These are phyloP conservation scores for Pseudonectria foliicola DNA, from an alignment of 2,329 filamentous ascomycete genomes.

Conservation along the genomic window DNA sequence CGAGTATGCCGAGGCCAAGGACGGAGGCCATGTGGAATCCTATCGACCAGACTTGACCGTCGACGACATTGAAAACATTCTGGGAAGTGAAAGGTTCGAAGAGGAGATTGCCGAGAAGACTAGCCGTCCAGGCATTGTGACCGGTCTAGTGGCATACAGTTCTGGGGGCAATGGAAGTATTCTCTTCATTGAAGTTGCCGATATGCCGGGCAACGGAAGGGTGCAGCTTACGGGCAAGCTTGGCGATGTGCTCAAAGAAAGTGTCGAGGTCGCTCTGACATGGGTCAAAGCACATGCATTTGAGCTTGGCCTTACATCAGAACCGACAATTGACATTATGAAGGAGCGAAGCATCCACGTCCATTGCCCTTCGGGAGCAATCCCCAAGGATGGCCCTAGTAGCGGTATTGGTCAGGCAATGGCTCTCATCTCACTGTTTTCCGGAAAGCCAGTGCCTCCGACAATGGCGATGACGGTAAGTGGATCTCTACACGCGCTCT, in stretches of 20 bases:
- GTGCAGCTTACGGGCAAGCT: constrained; percentile 96
- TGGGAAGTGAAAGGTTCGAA: constrained; percentile 89
- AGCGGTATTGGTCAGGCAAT: constrained; percentile 93
- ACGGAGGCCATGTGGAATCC: constrained; percentile 56
- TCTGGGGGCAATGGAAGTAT: constrained; percentile 91
- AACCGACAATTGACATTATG: constrained; percentile 88
- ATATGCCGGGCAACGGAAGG: constrained; percentile 88
- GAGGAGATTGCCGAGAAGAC: constrained; percentile 90
- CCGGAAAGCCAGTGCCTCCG: constrained; percentile 76
- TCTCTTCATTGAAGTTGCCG: constrained; percentile 94
- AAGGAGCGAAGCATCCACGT: constrained; percentile 90
- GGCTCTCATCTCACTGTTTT: constrained; percentile 85
- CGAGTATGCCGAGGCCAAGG: constrained; percentile 84
- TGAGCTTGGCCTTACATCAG: constrained; percentile 74
- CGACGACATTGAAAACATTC: constrained; percentile 79
- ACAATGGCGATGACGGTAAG: constrained; percentile 89
- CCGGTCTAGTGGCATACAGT: constrained; percentile 90
- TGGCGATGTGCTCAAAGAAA: constrained; percentile 94
- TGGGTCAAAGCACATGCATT: constrained; percentile 98
- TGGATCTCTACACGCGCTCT: neutral
- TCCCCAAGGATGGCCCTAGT: constrained; percentile 84
- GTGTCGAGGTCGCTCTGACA: constrained; percentile 87
- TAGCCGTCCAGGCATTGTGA: constrained; percentile 83
- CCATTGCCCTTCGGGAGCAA: constrained; percentile 89
- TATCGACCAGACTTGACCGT: constrained; percentile 71